Evolutionary conservation across 805 yeast genomes (phyloP).

Genomic region (Candida chilensis): DNA sequence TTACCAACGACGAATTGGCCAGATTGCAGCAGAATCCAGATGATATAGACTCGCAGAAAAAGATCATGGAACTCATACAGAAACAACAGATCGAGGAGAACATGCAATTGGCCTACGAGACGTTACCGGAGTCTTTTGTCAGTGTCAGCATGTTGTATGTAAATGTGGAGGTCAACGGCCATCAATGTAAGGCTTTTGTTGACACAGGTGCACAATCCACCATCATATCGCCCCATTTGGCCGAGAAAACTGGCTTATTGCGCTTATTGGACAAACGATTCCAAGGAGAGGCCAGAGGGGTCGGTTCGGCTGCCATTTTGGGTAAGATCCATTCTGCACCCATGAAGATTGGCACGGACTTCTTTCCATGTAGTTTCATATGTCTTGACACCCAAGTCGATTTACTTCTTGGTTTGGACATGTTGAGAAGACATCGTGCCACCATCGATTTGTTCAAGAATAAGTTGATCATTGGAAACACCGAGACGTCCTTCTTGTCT

Average conservation of each 20-base stretch:
- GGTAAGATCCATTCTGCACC: constrained; percentile 91
- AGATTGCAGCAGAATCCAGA: constrained; percentile 57
- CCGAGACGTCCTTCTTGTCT: constrained; percentile 60
- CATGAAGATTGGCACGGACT: constrained; percentile 59
- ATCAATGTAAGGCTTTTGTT: constrained; percentile 82
- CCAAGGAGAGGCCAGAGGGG: constrained; percentile 82
- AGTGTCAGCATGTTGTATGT: constrained; percentile 79
- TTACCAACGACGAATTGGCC: constrained; percentile 31
- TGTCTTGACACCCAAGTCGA: constrained; percentile 69
- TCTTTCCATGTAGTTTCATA: constrained; percentile 59
- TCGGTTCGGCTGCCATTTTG: constrained; percentile 68
- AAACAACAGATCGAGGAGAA: constrained; percentile 75
- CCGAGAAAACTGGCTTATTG: constrained; percentile 60
- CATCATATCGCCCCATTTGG: constrained; percentile 69
- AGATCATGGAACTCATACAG: constrained; percentile 57
- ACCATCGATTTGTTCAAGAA: constrained; percentile 63
- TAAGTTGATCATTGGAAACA: constrained; percentile 60
- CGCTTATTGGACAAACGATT: constrained; percentile 74
- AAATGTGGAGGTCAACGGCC: constrained; percentile 68
- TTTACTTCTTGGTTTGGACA: constrained; percentile 77
- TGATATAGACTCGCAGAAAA: constrained; percentile 57
- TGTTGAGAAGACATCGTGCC: constrained; percentile 86
- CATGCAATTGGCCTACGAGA: constrained; percentile 70
- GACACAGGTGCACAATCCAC: constrained; percentile 96
- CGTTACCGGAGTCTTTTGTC: constrained; percentile 85